phyloP scores from a whole-genome alignment of 164 flowering plant genomes.

The Akebia trifoliata region DNA sequence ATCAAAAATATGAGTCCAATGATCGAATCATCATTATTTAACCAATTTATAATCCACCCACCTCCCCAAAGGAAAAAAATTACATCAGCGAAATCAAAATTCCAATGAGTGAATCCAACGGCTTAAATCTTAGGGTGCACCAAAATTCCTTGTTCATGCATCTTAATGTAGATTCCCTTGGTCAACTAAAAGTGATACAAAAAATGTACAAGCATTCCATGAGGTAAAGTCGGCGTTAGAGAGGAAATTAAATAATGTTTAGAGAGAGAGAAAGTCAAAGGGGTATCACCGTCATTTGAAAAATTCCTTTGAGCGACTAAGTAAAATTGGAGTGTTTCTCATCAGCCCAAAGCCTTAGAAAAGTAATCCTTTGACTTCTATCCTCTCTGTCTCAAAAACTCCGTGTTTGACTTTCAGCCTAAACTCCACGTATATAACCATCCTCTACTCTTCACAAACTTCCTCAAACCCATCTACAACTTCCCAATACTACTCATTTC shows the following conservation, averaged over 20 bases:
- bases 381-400: neutral
- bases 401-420: constrained; percentile 22
- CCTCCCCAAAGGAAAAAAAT: too few relatives aligned
- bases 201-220: neutral
- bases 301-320: neutral
- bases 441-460: neutral
- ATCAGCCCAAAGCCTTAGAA: neutral
- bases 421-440: constrained; percentile 1
- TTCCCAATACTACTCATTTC: neutral
- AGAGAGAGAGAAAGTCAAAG: constrained; percentile 14
- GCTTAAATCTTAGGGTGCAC: too few relatives aligned
- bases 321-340: constrained; percentile 6
- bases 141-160: too few relatives aligned
- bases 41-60: too few relatives aligned
- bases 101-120: too few relatives aligned
- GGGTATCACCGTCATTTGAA: neutral
- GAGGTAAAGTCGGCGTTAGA: too few relatives aligned
- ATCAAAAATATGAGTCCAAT: too few relatives aligned
- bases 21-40: too few relatives aligned
- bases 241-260: neutral
- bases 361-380: constrained; percentile 5
- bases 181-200: too few relatives aligned
- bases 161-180: too few relatives aligned
- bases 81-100: too few relatives aligned
- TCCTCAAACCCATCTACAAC: constrained; percentile 7